Evolutionary conservation across 176 grass and related monocot species (phyloP), one percentile per base, ranked within the genome.

Genomic region (Typha latifolia): DNA sequence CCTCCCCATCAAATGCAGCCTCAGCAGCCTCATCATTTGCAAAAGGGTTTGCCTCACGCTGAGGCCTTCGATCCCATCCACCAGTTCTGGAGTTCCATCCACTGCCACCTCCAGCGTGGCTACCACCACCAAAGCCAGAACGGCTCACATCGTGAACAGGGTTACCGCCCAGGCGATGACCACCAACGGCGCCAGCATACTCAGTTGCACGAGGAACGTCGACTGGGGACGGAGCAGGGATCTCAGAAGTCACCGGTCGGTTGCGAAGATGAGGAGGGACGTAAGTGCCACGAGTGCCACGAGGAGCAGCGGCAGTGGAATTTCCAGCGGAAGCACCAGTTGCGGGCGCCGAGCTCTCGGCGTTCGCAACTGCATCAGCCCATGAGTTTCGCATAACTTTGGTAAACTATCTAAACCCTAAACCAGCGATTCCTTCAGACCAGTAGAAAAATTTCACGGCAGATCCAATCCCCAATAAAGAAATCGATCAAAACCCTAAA

Each of bases 321-420:
- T 21, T 57, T 15, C 27, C 5, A 19, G 76, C 29, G 34, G 76
- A 63, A 53, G 47, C 49, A 32, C 32, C 84, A 72, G 84, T 85
- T 49, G 31, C 87, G 82, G 80, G 61, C 91, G 82, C 91, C 87
- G 91, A 83, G 81, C 62, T 89, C 66, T 96, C 91, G 87, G 91
- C 87, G 87, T 90, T 91, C 82, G 87, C 91, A 81, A 96, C 84
- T 82, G 88, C 87, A 70, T 96, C 91, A 96, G 91, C 91, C 91
- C 91, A 96, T 91, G 91, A 96, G 72, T 77, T 80, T 88, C 91
- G 91, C 91, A 96, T 96, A 91, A 96, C 88, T 96, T 84, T 84
- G 72, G 70, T 66, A 61, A 64, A 59, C 53, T 16, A 59, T 59
- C 53, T 43, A 59, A 59, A 59, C 53, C 53, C 63, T 47, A 47